Evolutionary conservation across 2,329 filamentous ascomycete species (phyloP).

Genomic region (Aspergillus oerlinghausenensis): DNA sequence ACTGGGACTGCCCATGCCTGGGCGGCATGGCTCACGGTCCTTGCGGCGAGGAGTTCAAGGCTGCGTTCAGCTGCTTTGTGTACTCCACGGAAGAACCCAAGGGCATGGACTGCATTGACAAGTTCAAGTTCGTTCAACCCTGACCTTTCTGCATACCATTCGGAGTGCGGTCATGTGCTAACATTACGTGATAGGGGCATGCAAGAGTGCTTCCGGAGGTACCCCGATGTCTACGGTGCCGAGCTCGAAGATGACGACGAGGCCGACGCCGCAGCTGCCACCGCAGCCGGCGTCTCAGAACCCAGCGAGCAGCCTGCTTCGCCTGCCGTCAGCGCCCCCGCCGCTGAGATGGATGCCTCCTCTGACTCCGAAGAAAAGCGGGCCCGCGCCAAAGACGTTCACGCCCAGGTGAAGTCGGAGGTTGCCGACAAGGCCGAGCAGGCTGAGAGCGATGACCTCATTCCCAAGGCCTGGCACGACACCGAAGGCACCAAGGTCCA

Average conservation of each 20-base stretch:
- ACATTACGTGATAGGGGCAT: conserved; percentile 62
- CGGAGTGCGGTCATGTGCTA: conserved; percentile 16
- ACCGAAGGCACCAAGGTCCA: conserved; percentile 16
- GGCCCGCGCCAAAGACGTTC: conserved; percentile 19
- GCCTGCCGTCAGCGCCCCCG: conserved; percentile 7
- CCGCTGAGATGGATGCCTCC: conserved; percentile 22
- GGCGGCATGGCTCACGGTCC: conserved; percentile 96
- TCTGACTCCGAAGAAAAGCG: conserved; percentile 23
- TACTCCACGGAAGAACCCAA: conserved; percentile 91
- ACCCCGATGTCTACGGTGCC: conserved; percentile 88
- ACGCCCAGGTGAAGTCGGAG: conserved; percentile 19
- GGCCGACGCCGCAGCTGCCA: conserved; percentile 30
- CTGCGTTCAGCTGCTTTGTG: conserved; percentile 98
- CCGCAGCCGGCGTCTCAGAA: conserved; percentile 17
- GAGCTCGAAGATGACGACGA: conserved; percentile 74
- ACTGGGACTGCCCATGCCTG: conserved; percentile 98
- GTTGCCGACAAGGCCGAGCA: conserved; percentile 18
- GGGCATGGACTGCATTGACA: conserved; percentile 95
- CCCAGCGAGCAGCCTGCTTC: conserved; percentile 13
- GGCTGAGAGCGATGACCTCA: conserved; percentile 40
- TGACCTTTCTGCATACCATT: neutral
- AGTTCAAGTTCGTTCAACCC: conserved; percentile 72
- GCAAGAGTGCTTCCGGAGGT: conserved; percentile 92
- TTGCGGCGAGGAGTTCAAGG: conserved; percentile 91
- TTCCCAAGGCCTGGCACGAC: conserved; percentile 51